Evolutionary conservation across 1,284 basidiomycete genomes (phyloP).

Genomic region (Leccinum ponderosum): DNA sequence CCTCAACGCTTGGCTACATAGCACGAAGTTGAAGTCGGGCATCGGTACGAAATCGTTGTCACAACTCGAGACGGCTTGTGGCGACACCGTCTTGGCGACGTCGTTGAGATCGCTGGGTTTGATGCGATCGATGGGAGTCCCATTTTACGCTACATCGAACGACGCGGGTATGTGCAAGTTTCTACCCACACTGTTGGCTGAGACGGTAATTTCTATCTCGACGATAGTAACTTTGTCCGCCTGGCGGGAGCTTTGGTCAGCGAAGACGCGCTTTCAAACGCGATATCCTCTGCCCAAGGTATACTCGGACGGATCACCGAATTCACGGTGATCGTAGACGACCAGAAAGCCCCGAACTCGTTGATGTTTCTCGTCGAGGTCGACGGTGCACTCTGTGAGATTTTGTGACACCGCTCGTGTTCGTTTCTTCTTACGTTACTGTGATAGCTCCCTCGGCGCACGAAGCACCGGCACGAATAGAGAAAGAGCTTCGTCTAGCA

Average conservation of each 20-base stretch:
- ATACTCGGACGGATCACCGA: too few species aligned
- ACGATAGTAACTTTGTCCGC: slow-evolving; percentile 10
- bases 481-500: slow-evolving; percentile 7
- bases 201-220: neutral
- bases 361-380: neutral
- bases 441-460: neutral
- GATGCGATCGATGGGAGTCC: slow-evolving; percentile 19
- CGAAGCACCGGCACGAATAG: slow-evolving; percentile 9
- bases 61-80: slow-evolving; percentile 26
- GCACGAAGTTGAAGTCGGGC: slow-evolving; percentile 18
- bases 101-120: slow-evolving; percentile 24
- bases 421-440: neutral
- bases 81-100: slow-evolving; percentile 27
- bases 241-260: slow-evolving; percentile 6
- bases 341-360: too few species aligned
- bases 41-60: slow-evolving; percentile 23
- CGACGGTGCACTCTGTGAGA: slow-evolving; percentile 13
- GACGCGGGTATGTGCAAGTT: slow-evolving; percentile 13
- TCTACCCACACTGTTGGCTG: neutral
- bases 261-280: slow-evolving; percentile 14
- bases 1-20: slow-evolving; percentile 2
- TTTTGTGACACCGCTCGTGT: too few species aligned
- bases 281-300: slow-evolving; percentile 10
- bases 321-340: too few species aligned
- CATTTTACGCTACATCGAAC: slow-evolving; percentile 23